A percentile compares a stretch with the other conserved stretches of the same genome.
Evolutionary conservation across 1,284 basidiomycete genomes (phyloP).

Genomic region (Cystobasidiaceae sp.): DNA sequence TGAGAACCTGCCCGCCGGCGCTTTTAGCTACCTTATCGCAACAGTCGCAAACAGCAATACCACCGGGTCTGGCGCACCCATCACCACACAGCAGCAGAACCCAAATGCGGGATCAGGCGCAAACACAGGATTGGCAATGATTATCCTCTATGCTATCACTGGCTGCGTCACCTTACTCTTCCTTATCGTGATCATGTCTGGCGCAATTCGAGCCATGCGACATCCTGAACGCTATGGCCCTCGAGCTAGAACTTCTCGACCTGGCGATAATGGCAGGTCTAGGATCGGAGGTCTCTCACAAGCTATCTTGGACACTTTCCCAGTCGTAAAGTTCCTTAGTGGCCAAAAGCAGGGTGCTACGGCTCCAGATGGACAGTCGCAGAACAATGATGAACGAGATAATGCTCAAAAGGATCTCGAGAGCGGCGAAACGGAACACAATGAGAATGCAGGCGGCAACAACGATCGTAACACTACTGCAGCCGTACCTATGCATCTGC

Average conservation of each 20-base stretch:
- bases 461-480: neutral
- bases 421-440: conserved; percentile 8
- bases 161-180: conserved; percentile 70
- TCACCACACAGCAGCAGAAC: neutral
- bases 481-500: neutral
- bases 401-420: conserved; percentile 2
- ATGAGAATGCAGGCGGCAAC: neutral
- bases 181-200: conserved; percentile 66
- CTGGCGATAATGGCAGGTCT: conserved; percentile 52
- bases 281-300: conserved; percentile 73
- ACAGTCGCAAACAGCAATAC: conserved; percentile 33
- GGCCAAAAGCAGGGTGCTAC: neutral
- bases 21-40: conserved; percentile 33
- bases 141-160: conserved; percentile 55
- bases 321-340: conserved; percentile 71
- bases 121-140: conserved; percentile 69
- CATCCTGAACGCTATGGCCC: conserved; percentile 89
- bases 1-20: neutral
- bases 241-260: conserved; percentile 47
- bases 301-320: conserved; percentile 89
- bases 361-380: conserved; percentile 5
- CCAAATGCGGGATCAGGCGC: neutral
- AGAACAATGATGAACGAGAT: neutral
- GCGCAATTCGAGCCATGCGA: conserved; percentile 71
- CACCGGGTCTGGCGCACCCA: neutral